Percentiles rank a stretch among this genome's conserved stretches.
Conservation (phyloP, 495 filamentous ascomycete species). For the Hapsidospora chrysogenum region DNA sequence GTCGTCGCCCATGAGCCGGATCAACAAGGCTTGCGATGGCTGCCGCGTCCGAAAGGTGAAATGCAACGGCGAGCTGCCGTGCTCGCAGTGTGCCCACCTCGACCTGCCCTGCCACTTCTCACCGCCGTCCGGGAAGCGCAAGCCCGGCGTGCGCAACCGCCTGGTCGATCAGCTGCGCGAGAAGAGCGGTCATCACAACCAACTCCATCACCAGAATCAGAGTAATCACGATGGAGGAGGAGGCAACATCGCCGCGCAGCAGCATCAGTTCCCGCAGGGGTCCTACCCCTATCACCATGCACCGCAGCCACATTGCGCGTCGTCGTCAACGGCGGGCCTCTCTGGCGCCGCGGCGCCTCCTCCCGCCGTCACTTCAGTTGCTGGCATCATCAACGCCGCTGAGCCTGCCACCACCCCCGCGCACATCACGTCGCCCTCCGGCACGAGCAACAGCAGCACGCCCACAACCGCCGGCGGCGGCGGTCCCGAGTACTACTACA, state of each 20-base stretch:
- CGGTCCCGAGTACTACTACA: too few relatives aligned
- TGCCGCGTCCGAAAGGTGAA: constrained; percentile 11
- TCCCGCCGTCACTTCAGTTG: neutral
- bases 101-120: constrained; percentile 4
- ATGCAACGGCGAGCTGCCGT: constrained; percentile 10
- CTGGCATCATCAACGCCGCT: neutral
- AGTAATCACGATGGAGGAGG: too few relatives aligned
- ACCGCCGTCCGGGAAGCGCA: neutral
- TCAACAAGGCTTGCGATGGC: constrained; percentile 7
- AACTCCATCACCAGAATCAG: too few relatives aligned
- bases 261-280: neutral
- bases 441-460: too few relatives aligned
- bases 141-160: neutral
- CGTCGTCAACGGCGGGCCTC: neutral
- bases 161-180: constrained; percentile 3
- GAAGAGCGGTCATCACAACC: too few relatives aligned
- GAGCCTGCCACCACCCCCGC: too few relatives aligned
- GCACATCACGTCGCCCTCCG: too few relatives aligned
- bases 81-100: constrained; percentile 5
- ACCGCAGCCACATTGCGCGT: too few relatives aligned
- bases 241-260: neutral
- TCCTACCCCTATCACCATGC: too few relatives aligned
- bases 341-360: neutral
- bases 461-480: neutral
- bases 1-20: too few relatives aligned